Evolutionary conservation across 768 basidiomycete genomes (phyloP).

Genomic region (Plicaturopsis crispa): DNA sequence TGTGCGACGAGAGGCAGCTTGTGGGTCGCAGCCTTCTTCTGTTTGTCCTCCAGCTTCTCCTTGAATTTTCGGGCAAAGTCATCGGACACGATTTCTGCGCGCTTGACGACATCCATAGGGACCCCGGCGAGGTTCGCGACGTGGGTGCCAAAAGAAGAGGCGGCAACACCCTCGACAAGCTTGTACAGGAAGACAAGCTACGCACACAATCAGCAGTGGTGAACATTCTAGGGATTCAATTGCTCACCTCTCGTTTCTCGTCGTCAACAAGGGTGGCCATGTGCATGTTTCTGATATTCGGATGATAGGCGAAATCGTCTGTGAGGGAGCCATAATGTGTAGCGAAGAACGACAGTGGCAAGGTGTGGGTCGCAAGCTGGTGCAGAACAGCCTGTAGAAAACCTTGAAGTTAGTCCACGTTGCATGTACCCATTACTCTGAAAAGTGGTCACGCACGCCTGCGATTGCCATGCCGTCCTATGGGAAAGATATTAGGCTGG

Average conservation of each 20-base stretch:
- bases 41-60: constrained; percentile 61
- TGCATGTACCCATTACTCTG: constrained; percentile 5
- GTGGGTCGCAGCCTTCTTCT: constrained; percentile 42
- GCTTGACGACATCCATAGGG: constrained; percentile 72
- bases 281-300: constrained; percentile 90
- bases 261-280: constrained; percentile 95
- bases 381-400: constrained; percentile 75
- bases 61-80: constrained; percentile 88
- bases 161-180: constrained; percentile 80
- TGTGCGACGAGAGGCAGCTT: constrained; percentile 74
- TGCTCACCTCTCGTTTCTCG: constrained; percentile 75
- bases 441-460: constrained; percentile 41
- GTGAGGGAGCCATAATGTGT: constrained; percentile 97
- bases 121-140: constrained; percentile 95
- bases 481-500: constrained; percentile 5
- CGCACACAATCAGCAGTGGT: constrained; percentile 4
- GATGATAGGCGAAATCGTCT: constrained; percentile 88
- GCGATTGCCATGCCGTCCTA: constrained; percentile 99
- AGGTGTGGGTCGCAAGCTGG: constrained; percentile 86
- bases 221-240: too few species aligned
- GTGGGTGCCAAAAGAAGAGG: constrained; percentile 88
- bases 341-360: constrained; percentile 92
- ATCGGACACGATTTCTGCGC: constrained; percentile 82
- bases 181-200: constrained; percentile 95
- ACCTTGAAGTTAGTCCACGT: background rate